Conservation (phyloP, 257 asterid species). For the Nicotiana knightiana region DNA sequence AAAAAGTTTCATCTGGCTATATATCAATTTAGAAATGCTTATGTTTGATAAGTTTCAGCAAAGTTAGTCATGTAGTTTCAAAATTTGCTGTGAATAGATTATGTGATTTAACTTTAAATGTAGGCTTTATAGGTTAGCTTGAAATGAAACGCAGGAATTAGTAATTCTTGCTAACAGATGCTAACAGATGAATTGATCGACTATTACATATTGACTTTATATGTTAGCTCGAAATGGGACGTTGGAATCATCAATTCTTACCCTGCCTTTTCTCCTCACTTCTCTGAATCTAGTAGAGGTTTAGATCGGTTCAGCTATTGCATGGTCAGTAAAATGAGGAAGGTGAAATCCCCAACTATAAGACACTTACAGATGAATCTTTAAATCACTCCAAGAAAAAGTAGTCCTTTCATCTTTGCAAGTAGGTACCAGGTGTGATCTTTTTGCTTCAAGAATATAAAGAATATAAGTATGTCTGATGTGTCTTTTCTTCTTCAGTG, state of each 20-base stretch:
- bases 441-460: background rate
- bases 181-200: background rate
- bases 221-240: background rate
- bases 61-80: background rate
- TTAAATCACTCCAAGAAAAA: background rate
- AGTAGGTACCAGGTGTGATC: no score
- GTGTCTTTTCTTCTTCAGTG: background rate
- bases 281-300: background rate
- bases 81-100: background rate
- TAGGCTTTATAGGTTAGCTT: background rate
- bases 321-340: background rate
- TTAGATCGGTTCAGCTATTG: background rate
- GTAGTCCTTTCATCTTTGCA: no score
- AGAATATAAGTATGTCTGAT: background rate
- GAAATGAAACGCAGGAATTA: background rate
- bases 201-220: background rate
- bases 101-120: background rate
- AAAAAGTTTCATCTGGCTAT: no score
- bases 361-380: background rate
- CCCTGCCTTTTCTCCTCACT: background rate
- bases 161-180: background rate
- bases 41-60: background rate
- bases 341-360: background rate
- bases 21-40: no score
- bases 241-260: background rate